A percentile compares a stretch with the other conserved stretches of the same genome.
Evolutionary conservation across 2,329 filamentous ascomycete species (phyloP).

Genomic region (Hypoxylon sp.): DNA sequence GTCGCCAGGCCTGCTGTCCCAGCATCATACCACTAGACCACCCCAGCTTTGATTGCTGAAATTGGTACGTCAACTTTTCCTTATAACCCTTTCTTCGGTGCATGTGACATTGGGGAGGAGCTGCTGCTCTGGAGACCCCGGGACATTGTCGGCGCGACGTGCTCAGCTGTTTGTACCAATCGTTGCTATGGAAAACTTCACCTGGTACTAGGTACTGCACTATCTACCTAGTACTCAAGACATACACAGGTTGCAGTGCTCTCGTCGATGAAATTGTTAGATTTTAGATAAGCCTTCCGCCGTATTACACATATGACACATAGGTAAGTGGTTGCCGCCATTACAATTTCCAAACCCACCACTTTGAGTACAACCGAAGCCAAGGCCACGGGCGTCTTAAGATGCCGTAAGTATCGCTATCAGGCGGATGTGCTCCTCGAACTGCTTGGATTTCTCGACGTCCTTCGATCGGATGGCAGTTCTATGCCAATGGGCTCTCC

Average conservation of each 20-base stretch:
- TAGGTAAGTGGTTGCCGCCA: background rate
- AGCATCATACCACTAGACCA: background rate
- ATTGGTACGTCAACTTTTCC: background rate
- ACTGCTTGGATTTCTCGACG: conserved; percentile 7
- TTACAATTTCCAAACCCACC: background rate
- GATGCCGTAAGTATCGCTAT: background rate
- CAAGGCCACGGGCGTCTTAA: background rate
- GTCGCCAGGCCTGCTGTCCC: background rate
- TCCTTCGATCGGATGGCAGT: conserved; percentile 27
- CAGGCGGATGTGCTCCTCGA: background rate
- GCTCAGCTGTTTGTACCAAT: background rate
- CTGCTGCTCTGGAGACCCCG: background rate
- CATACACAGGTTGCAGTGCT: too few species aligned
- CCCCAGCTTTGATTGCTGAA: background rate
- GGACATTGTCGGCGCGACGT: background rate
- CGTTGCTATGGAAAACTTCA: background rate
- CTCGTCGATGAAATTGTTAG: too few species aligned
- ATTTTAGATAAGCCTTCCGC: too few species aligned
- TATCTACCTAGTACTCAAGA: too few species aligned
- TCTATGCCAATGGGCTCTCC: conserved; percentile 17
- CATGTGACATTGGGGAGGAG: background rate
- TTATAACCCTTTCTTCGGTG: background rate
- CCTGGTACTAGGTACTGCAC: too few species aligned
- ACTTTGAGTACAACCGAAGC: background rate
- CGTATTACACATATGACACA: background rate